Evolutionary conservation across 2,329 filamentous ascomycete genomes (phyloP).

Genomic region (Cladosporium austrohemisphaericum): DNA sequence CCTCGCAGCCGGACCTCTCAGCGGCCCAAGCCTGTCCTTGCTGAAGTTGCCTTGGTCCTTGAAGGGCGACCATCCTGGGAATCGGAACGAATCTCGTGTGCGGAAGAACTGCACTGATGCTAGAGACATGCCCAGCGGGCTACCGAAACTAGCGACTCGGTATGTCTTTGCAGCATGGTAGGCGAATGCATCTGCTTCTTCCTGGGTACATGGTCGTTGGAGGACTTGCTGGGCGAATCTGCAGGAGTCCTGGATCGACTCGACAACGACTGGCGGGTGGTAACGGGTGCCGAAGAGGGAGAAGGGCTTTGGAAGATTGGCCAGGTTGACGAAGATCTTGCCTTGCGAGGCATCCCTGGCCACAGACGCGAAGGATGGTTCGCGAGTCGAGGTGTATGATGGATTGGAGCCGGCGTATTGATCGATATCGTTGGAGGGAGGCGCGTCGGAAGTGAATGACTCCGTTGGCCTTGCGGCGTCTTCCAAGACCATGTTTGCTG

Average conservation of each 20-base stretch:
- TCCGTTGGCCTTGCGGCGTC: constrained; percentile 32
- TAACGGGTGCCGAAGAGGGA: constrained; percentile 34
- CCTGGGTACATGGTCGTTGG: constrained; percentile 36
- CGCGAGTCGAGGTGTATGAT: constrained; percentile 34
- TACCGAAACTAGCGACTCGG: constrained; percentile 38
- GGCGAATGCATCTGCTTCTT: constrained; percentile 43
- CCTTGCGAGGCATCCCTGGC: neutral
- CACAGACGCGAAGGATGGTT: constrained; percentile 19
- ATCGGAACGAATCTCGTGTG: constrained; percentile 35
- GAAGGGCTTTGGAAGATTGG: constrained; percentile 36
- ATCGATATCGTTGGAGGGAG: constrained; percentile 36
- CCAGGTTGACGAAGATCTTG: constrained; percentile 33
- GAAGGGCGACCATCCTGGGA: constrained; percentile 41
- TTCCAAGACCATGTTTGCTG: constrained; percentile 39
- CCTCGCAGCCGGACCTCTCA: constrained; percentile 35
- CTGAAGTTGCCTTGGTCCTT: constrained; percentile 36
- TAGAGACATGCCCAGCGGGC: constrained; percentile 31
- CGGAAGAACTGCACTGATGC: constrained; percentile 35
- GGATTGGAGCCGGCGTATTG: constrained; percentile 37
- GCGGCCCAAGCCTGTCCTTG: constrained; percentile 33
- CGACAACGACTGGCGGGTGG: constrained; percentile 27
- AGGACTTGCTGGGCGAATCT: constrained; percentile 31
- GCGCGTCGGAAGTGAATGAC: constrained; percentile 35
- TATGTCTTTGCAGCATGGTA: constrained; percentile 38
- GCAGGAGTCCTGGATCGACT: constrained; percentile 31